Evolutionary conservation across 129 eudicot genomes (phyloP), one percentile per base, ranked within the genome.

Genomic region (Chrysanthemum lavandulifolium): DNA sequence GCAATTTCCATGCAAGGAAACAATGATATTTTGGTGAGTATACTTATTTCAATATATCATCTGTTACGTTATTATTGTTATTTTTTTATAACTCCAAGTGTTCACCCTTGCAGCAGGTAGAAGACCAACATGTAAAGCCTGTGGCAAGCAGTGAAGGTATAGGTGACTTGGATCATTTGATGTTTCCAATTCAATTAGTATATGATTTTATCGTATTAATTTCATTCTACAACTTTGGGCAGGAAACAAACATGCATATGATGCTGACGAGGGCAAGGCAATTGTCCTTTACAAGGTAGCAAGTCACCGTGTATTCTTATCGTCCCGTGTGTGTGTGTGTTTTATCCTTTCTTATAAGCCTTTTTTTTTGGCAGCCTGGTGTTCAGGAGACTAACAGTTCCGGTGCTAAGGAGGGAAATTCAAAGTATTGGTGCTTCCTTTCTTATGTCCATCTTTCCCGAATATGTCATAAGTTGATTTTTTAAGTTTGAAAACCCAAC

Each of bases 241-340:
- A 88, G 96, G 91, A 61, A 83, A 69, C 78, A 87, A 84, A 81
- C 50, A 74, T 67, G 27, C 62, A 25, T 36, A 65, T 65, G 85
- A 77, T 55, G 68, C 83, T 59, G 81, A 77, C 77, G 92, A 87
- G 13, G 96, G 89, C 71, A 89, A 86, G 75, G 97, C 96, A 49
- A 89, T 93, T 83, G 90, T 93, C 68, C 90, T 93, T 55, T 93
- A 93, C 88, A 83, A 71, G 92, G 98, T 93, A n/a, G n/a, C n/a
- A n/a, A n/a, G n/a, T n/a, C n/a, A n/a, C n/a, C n/a, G n/a, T n/a
- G n/a, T n/a, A 5, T 61, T 25, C 31, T 65, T 50, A 69, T 65
- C 18, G 29, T 64, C 29, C 69, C 40, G 10, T 40, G 47, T 40
- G 9, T 40, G 47, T 6, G 9, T 63, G 29, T 47, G 27, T 65